These are phyloP conservation scores for Tilletiopsis washingtonensis DNA, from an alignment of 1,284 basidiomycete species.

Conservation along the genomic window DNA sequence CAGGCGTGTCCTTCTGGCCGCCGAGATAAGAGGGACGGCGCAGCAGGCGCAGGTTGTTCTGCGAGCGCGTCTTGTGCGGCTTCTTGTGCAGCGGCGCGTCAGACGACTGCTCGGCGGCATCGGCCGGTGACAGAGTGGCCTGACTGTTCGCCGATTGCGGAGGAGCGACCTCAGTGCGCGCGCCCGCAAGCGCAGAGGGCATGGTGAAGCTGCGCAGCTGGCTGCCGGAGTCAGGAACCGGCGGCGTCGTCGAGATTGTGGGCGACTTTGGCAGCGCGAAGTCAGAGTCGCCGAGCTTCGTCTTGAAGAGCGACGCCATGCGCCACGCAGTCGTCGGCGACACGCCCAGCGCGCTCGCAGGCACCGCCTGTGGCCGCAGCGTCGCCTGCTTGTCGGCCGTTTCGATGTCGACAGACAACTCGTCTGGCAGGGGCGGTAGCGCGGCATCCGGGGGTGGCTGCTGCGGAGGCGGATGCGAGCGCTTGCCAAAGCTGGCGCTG, in stretches of 20 bases:
- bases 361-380: too few species aligned
- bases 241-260: too few species aligned
- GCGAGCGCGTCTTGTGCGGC: neutral
- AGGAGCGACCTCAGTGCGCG: neutral
- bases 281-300: neutral
- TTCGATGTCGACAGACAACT: too few species aligned
- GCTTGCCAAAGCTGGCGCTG: neutral
- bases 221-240: too few species aligned
- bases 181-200: neutral
- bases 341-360: neutral
- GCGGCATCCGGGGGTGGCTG: neutral
- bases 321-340: neutral
- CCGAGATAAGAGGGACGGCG: neutral
- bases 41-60: neutral
- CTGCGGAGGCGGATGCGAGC: neutral
- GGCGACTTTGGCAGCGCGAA: neutral
- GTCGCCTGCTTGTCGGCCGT: neutral
- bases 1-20: neutral
- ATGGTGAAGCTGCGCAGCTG: too few species aligned
- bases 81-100: too few species aligned
- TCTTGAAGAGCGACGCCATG: neutral
- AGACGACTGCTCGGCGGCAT: too few species aligned
- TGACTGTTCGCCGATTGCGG: too few species aligned
- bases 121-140: too few species aligned
- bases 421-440: neutral